These are phyloP conservation scores for Nakazawaea laoshanensis DNA, from an alignment of 805 yeast species.

Conservation along the genomic window DNA sequence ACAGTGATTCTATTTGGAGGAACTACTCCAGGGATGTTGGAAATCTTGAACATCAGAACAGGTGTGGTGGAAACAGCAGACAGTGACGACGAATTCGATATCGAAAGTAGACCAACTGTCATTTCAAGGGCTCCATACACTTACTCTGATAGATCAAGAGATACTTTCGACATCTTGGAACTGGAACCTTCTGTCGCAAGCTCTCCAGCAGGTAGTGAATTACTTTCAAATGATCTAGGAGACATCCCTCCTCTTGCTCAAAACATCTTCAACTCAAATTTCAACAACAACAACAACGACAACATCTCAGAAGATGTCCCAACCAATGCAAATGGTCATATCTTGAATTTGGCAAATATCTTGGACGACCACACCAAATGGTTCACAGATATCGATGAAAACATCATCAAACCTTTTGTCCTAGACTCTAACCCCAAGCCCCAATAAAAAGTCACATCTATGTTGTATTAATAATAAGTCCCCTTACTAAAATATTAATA, in stretches of 20 bases:
- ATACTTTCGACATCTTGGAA: conserved; percentile 2
- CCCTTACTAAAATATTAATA: no score
- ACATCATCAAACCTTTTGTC: conserved; percentile 85
- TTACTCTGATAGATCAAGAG: no score
- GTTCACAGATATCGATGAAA: conserved; percentile 92
- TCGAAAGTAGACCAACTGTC: conserved; percentile 43
- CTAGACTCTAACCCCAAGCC: conserved; percentile 41
- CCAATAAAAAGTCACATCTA: no score
- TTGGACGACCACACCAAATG: conserved; percentile 74
- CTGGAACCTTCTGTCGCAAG: conserved; percentile 16
- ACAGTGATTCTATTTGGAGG: conserved; percentile 98
- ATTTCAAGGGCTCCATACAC: no score
- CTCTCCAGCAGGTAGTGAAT: conserved; percentile 14
- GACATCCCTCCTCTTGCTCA: conserved; percentile 22
- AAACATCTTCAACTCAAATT: conserved; percentile 5
- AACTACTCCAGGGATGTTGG: conserved; percentile 97
- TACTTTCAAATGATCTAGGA: conserved; percentile 27
- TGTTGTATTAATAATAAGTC: no score
- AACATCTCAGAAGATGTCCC: conserved; percentile 2
- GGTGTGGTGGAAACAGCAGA: conserved; percentile 81
- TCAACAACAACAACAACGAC: neutral
- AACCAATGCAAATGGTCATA: neutral
- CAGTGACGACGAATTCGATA: conserved; percentile 92
- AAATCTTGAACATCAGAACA: conserved; percentile 83
- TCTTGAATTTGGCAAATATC: conserved; percentile 20